Evolutionary conservation across 192 early-diverging fungal species (phyloP).

Genomic region (Coemansia sp.): DNA sequence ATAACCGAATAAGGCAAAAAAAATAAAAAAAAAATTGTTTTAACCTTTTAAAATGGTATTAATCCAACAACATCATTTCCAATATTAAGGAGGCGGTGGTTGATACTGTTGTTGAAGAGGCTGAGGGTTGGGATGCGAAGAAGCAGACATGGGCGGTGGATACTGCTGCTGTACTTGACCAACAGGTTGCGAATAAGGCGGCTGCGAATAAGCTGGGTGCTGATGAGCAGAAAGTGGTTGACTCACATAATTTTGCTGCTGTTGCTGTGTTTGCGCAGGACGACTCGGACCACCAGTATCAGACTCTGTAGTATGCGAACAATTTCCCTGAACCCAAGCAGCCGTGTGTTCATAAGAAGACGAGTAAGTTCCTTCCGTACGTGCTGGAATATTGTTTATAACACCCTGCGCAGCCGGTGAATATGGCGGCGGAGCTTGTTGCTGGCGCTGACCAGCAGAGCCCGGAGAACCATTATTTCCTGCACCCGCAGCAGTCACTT

Average conservation of each 20-base stretch:
- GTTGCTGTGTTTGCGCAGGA: conserved; percentile 11
- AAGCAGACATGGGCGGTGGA: conserved; percentile 7
- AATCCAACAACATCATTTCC: not conserved
- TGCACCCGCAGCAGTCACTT: not conserved
- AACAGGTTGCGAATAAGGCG: conserved; percentile 19
- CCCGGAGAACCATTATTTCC: not conserved
- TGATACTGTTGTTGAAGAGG: conserved; percentile 8
- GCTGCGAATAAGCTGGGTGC: conserved; percentile 11
- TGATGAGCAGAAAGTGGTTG: not conserved
- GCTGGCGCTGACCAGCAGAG: not conserved
- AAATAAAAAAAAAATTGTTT: not conserved
- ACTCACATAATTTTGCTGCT: conserved; percentile 1
- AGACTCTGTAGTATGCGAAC: conserved; percentile 37
- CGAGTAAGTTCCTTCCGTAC: conserved; percentile 50
- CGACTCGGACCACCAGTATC: conserved; percentile 26
- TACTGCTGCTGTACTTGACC: conserved; percentile 13
- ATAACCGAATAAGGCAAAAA: conserved; percentile 1
- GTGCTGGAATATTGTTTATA: conserved; percentile 17
- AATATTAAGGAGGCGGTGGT: not conserved
- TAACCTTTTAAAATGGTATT: not conserved
- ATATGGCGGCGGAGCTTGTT: conserved; percentile 41
- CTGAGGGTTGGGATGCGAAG: conserved; percentile 11
- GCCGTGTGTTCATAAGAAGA: conserved; percentile 54
- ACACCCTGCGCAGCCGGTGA: conserved; percentile 13
- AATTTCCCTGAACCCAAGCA: conserved; percentile 43